Percentiles rank a stretch among this genome's conserved stretches.
These are phyloP conservation scores for Bacterosira constricta DNA, from an alignment of 108 stramenopile genomes.

Conservation along the genomic window DNA sequence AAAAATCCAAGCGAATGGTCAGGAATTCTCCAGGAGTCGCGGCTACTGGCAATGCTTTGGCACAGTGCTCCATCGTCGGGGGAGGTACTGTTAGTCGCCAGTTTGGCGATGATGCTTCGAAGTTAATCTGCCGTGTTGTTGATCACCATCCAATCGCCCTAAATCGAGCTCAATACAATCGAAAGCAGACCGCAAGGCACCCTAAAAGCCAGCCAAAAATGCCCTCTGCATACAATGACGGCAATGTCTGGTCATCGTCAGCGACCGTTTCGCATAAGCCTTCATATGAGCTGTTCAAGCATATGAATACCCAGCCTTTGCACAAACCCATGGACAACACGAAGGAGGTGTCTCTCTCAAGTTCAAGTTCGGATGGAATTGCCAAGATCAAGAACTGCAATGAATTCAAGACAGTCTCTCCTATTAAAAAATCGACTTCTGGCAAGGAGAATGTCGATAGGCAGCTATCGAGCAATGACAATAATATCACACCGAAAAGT, in stretches of 20 bases:
- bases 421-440: neutral
- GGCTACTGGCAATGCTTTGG: neutral
- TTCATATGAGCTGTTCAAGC: conserved; percentile 27
- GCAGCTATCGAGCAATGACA: neutral
- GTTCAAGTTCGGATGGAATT: neutral
- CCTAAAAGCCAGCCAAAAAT: neutral
- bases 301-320: conserved; percentile 27
- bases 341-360: neutral
- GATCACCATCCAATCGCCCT: neutral
- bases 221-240: neutral
- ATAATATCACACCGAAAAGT: neutral
- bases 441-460: neutral
- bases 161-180: conserved; percentile 4
- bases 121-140: neutral
- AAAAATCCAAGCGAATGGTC: neutral
- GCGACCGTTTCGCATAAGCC: neutral
- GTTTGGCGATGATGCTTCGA: neutral
- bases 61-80: neutral
- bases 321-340: neutral
- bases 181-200: neutral
- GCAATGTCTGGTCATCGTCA: neutral
- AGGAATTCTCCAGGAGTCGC: neutral
- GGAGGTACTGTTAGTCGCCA: neutral
- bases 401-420: neutral
- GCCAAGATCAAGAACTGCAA: neutral